Evolutionary conservation across 805 yeast species (phyloP).

Genomic region (Candida palmyrensis): DNA sequence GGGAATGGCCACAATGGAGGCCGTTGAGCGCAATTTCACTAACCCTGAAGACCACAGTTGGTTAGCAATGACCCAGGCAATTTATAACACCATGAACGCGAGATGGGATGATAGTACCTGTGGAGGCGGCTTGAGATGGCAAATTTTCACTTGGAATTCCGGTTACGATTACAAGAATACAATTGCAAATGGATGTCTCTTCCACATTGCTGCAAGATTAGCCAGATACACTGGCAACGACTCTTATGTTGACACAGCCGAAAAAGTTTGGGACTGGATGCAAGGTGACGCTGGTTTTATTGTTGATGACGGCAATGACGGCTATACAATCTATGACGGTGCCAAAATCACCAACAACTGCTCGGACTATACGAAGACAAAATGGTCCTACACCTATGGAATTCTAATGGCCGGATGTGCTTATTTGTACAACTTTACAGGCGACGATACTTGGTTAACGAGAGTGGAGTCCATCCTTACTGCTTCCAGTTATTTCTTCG

Average conservation of each 20-base stretch:
- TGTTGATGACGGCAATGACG: constrained; percentile 15
- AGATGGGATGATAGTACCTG: constrained; percentile 80
- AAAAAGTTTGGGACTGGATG: constrained; percentile 79
- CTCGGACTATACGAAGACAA: constrained; percentile 40
- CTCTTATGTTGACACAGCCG: constrained; percentile 71
- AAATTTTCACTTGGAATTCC: constrained; percentile 88
- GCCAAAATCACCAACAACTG: constrained; percentile 48
- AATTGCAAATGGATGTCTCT: constrained; percentile 84
- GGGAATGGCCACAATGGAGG: constrained; percentile 44
- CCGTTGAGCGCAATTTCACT: constrained; percentile 41
- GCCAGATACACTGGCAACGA: constrained; percentile 77
- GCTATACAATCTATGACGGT: constrained; percentile 50
- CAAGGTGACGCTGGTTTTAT: constrained; percentile 28
- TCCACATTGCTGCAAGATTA: constrained; percentile 81
- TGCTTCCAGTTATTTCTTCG: constrained; percentile 37
- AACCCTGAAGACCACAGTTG: constrained; percentile 59
- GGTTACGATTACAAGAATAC: constrained; percentile 93
- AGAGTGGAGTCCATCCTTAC: constrained; percentile 32
- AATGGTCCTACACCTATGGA: constrained; percentile 74
- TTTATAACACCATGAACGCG: constrained; percentile 81
- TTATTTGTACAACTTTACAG: constrained; percentile 59
- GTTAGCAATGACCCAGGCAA: constrained; percentile 83
- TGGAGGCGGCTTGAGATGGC: constrained; percentile 94
- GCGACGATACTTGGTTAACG: constrained; percentile 35
- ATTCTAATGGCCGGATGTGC: constrained; percentile 64